Evolutionary conservation across 1,139 yeast species (phyloP).

Genomic region (Wickerhamomyces sp.): DNA sequence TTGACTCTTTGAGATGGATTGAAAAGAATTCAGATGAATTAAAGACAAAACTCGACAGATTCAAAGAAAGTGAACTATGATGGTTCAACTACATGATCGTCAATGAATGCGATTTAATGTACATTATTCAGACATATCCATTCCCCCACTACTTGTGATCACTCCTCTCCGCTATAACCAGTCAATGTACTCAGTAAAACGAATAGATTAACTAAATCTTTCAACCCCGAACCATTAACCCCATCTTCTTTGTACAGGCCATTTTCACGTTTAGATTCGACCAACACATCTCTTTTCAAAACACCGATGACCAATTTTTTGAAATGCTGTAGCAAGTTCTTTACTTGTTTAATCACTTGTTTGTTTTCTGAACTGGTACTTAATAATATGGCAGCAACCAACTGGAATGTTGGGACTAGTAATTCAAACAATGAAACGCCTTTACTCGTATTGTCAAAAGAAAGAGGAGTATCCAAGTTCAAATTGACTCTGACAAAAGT

Average conservation of each 20-base stretch:
- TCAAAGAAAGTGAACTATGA: slow-evolving; percentile 18
- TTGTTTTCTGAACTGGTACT: slow-evolving; percentile 79
- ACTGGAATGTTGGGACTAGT: slow-evolving; percentile 72
- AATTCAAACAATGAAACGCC: slow-evolving; percentile 60
- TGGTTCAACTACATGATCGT: background rate
- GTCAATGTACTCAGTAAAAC: slow-evolving; percentile 56
- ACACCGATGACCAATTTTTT: slow-evolving; percentile 59
- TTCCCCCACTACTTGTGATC: background rate
- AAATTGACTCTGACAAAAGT: slow-evolving; percentile 36
- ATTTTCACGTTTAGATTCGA: slow-evolving; percentile 23
- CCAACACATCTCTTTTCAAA: slow-evolving; percentile 58
- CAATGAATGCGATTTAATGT: slow-evolving; percentile 1
- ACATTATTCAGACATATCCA: slow-evolving; percentile 1
- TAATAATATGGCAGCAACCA: slow-evolving; percentile 60
- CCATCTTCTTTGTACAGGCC: slow-evolving; percentile 21
- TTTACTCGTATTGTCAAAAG: slow-evolving; percentile 27
- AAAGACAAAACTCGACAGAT: slow-evolving; percentile 52
- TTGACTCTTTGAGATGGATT: slow-evolving; percentile 85
- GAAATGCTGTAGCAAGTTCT: slow-evolving; percentile 47
- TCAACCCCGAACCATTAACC: slow-evolving; percentile 30
- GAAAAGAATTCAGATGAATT: slow-evolving; percentile 67
- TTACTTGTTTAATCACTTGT: slow-evolving; percentile 53
- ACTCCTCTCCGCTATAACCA: slow-evolving; percentile 27
- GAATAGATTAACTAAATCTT: slow-evolving; percentile 50
- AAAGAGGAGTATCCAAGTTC: slow-evolving; percentile 48